phyloP scores from a whole-genome alignment of 768 basidiomycete genomes.

The Boletus coccyginus region DNA sequence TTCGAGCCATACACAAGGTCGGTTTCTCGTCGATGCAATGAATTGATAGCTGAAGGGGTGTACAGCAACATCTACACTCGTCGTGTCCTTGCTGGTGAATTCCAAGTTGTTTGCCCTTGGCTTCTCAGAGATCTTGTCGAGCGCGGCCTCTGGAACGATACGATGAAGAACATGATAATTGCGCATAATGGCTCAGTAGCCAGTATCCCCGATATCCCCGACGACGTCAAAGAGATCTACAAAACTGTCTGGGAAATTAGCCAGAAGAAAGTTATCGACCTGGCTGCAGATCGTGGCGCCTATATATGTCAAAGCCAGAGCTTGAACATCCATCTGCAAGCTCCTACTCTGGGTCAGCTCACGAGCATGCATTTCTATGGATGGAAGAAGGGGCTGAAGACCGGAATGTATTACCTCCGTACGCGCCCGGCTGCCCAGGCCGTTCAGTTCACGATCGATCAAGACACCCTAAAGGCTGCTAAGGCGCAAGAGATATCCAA shows the following conservation, averaged over 20 bases:
- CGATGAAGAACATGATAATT: conserved; percentile 99
- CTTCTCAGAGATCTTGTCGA: conserved; percentile 97
- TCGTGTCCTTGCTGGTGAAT: conserved; percentile 98
- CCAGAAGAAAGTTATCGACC: conserved; percentile 97
- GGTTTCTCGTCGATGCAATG: conserved; percentile 13
- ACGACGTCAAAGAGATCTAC: conserved; percentile 95
- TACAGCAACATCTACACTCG: conserved; percentile 96
- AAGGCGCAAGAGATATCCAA: conserved; percentile 24
- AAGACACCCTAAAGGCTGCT: conserved; percentile 65
- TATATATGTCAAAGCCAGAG: conserved; percentile 97
- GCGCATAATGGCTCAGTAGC: conserved; percentile 91
- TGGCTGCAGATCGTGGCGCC: conserved; percentile 98
- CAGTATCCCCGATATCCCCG: conserved; percentile 84
- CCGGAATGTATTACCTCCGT: conserved; percentile 97
- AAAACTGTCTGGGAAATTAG: conserved; percentile 99
- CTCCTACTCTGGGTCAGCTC: conserved; percentile 87
- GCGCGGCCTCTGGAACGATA: conserved; percentile 92
- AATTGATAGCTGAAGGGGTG: conserved; percentile 8
- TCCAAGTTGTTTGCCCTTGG: conserved; percentile 99
- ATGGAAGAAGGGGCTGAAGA: conserved; percentile 99
- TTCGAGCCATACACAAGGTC: conserved; percentile 98
- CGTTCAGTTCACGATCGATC: conserved; percentile 96
- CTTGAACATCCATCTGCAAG: conserved; percentile 88
- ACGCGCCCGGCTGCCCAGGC: conserved; percentile 94
- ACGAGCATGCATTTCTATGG: conserved; percentile 98